Evolutionary conservation across 345 rosid genomes (phyloP).

Genomic region (Ailanthus altissimus): DNA sequence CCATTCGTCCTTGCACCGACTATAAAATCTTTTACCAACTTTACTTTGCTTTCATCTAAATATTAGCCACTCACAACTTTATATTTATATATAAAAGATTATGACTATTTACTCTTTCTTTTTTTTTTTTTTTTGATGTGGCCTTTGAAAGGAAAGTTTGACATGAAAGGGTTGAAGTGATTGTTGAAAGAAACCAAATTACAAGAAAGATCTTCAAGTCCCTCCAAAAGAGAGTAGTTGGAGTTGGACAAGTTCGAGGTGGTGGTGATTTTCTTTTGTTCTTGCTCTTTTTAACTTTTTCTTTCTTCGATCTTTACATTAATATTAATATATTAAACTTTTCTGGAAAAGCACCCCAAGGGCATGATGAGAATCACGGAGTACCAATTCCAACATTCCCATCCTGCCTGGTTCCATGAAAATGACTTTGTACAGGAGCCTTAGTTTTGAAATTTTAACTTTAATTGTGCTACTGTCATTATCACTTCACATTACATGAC

Average conservation of each 20-base stretch:
- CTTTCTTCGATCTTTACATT: not conserved
- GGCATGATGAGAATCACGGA: not conserved
- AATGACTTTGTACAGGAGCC: not conserved
- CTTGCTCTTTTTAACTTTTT: not conserved
- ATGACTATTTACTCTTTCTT: too few species aligned
- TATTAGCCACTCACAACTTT: too few species aligned
- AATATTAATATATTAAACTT: not conserved
- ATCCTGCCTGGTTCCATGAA: not conserved
- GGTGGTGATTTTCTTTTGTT: not conserved
- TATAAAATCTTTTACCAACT: too few species aligned
- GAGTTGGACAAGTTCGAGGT: not conserved
- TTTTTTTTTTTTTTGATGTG: too few species aligned
- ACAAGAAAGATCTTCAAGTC: not conserved
- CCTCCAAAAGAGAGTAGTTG: not conserved
- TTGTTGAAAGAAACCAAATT: not conserved
- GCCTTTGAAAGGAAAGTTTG: not conserved
- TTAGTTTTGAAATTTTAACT: not conserved
- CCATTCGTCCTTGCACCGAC: too few species aligned
- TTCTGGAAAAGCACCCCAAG: not conserved
- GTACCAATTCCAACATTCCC: not conserved
- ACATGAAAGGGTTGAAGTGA: not conserved
- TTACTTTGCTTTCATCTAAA: too few species aligned
- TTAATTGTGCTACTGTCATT: not conserved
- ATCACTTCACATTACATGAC: not conserved
- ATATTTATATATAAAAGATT: too few species aligned